These are phyloP conservation scores for Cladosporium sphaerospermum DNA, from an alignment of 2,329 filamentous ascomycete genomes.

Conservation along the genomic window DNA sequence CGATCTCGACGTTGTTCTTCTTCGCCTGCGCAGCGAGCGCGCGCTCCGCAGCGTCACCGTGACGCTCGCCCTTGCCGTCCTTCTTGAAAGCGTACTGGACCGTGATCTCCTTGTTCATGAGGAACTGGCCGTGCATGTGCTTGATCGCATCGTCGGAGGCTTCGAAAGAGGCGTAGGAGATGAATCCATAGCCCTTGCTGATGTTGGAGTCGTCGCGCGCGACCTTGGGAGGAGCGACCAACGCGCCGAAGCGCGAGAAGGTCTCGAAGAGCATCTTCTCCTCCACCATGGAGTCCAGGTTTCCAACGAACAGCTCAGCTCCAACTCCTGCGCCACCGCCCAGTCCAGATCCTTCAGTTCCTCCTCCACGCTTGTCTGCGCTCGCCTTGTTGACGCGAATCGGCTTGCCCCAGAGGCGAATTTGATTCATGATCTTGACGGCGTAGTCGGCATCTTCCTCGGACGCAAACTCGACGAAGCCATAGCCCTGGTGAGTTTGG, in stretches of 20 bases:
- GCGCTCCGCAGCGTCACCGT: constrained; percentile 89
- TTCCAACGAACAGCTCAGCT: constrained; percentile 94
- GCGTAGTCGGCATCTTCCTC: constrained; percentile 96
- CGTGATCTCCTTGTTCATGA: constrained; percentile 93
- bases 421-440: constrained; percentile 91
- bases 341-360: constrained; percentile 87
- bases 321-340: constrained; percentile 87
- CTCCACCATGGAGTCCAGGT: constrained; percentile 88
- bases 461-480: constrained; percentile 96
- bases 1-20: constrained; percentile 85
- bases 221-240: constrained; percentile 81
- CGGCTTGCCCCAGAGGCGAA: constrained; percentile 87
- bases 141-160: constrained; percentile 84
- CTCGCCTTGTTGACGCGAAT: constrained; percentile 92
- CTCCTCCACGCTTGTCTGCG: constrained; percentile 88
- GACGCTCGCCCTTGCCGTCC: constrained; percentile 92
- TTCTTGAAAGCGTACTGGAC: constrained; percentile 99
- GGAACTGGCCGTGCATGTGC: constrained; percentile 92
- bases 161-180: constrained; percentile 89
- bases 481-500: constrained; percentile 93
- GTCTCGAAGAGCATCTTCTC: constrained; percentile 95
- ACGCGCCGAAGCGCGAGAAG: constrained; percentile 83
- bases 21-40: constrained; percentile 87
- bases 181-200: constrained; percentile 93
- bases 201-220: constrained; percentile 82